phyloP scores from a whole-genome alignment of 1,284 basidiomycete genomes.

The Ustilago shanxiensis region DNA sequence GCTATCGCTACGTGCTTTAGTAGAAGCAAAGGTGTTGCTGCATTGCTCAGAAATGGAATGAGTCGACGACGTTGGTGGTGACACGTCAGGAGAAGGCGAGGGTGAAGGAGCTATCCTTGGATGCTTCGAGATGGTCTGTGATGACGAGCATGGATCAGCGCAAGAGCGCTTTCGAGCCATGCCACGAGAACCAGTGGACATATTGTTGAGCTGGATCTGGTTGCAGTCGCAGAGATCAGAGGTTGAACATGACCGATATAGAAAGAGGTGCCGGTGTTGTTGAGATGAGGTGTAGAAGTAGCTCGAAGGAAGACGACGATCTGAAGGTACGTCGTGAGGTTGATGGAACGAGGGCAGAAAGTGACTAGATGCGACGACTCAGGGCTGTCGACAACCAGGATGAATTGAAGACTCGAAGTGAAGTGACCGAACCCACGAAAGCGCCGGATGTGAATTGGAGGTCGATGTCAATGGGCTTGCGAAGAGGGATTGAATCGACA shows the following conservation, averaged over 20 bases:
- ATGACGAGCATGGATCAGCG: slow-evolving; percentile 14
- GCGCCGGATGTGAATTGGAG: not conserved
- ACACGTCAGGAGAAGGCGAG: not conserved
- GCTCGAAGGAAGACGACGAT: not conserved
- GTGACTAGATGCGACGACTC: too few relatives aligned
- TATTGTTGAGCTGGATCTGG: not conserved
- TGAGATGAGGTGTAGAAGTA: not conserved
- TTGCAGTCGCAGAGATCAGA: not conserved
- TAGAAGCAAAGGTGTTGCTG: not conserved
- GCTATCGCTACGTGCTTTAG: slow-evolving; percentile 1
- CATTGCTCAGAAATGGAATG: not conserved
- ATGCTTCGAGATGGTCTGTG: slow-evolving; percentile 9
- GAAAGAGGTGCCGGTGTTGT: not conserved
- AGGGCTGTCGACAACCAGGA: not conserved
- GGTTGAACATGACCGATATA: slow-evolving; percentile 12
- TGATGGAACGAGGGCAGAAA: not conserved
- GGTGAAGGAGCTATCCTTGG: slow-evolving; percentile 10
- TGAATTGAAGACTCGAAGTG: not conserved
- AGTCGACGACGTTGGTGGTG: not conserved
- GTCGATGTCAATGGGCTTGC: not conserved
- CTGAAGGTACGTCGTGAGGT: not conserved
- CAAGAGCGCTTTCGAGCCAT: slow-evolving; percentile 26
- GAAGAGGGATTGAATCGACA: not conserved
- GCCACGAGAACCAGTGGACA: slow-evolving; percentile 7
- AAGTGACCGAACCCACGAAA: not conserved